phyloP scores from a whole-genome alignment of 768 basidiomycete species.

The Boletus sensibilis region DNA sequence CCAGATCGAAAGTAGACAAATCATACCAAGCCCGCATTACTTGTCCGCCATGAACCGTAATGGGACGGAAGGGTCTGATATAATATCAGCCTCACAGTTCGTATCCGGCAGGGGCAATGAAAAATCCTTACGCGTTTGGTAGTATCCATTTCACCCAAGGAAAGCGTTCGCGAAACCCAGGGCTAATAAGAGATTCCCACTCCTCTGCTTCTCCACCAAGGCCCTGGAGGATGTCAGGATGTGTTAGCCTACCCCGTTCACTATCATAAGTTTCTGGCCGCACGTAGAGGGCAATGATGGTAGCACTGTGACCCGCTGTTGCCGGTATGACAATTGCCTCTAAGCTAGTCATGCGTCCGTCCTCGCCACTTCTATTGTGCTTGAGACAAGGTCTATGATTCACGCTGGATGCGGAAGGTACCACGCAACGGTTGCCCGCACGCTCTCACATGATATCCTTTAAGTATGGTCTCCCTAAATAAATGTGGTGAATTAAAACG shows the following conservation, averaged over 20 bases:
- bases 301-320: background rate
- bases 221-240: background rate
- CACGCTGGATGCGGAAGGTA: background rate
- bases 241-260: background rate
- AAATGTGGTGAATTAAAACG: background rate
- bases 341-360: background rate
- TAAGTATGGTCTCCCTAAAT: background rate
- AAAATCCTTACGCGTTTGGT: background rate
- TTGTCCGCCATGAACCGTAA: background rate
- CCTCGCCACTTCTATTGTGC: background rate
- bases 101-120: background rate
- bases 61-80: background rate
- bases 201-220: background rate
- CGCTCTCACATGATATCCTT: background rate
- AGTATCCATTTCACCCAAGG: slow-evolving; percentile 2
- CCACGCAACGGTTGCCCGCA: background rate
- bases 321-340: background rate
- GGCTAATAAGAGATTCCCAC: background rate
- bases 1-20: background rate
- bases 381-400: background rate
- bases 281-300: slow-evolving; percentile 1
- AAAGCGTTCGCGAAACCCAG: background rate
- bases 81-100: background rate
- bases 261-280: background rate
- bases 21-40: background rate